Evolutionary conservation across 129 eudicot species (phyloP), one percentile per base, ranked within the genome.

Genomic region (Flaveria ramosissima): DNA sequence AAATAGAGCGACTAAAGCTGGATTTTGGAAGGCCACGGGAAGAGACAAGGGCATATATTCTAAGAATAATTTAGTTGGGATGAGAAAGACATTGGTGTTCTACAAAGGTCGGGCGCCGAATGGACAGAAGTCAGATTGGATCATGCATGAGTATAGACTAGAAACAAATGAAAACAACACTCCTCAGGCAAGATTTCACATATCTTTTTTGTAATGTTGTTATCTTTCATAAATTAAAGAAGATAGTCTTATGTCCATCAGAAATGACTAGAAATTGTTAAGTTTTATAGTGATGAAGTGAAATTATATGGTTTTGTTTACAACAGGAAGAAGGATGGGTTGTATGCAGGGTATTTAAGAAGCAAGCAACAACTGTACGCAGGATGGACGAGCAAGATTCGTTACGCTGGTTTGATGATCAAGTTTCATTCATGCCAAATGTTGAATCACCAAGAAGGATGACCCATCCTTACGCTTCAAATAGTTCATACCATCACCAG

Each of bases 291-390:
- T 26, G 42, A 30, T 39, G 46, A 62, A 43, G n/a, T 70, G 17
- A 64, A 41, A 23, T 26, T 32, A n/a, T 55, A 63, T 30, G 13
- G 3, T 56, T 57, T 32, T 56, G 14, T 56, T 69, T 55, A 50
- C 61, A 70, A 32, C 95, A 92, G 97, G 97, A 92, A 84, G 97
- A 92, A 92, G 97, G 97, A 26, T 92, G 97, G 97, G 97, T 87
- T 17, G 97, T 92, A 51, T 92, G 97, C 81, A 79, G 93, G 85
- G 97, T 82, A 45, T 92, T 92, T 89, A 92, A 85, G 84, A 92
- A 92, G 85, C 76, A 86, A 78, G 57, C 89, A 56, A 78, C 92
- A 66, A 83, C 90, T 1, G 83, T 80, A 26, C 79, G 86, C 6
- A 87, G 83, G 60, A 81, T 85, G 75, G 88, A 81, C 3, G 95